A percentile compares a stretch with the other conserved stretches of the same genome.
Evolutionary conservation across 768 basidiomycete genomes (phyloP).

Genomic region (Zangia roseola): DNA sequence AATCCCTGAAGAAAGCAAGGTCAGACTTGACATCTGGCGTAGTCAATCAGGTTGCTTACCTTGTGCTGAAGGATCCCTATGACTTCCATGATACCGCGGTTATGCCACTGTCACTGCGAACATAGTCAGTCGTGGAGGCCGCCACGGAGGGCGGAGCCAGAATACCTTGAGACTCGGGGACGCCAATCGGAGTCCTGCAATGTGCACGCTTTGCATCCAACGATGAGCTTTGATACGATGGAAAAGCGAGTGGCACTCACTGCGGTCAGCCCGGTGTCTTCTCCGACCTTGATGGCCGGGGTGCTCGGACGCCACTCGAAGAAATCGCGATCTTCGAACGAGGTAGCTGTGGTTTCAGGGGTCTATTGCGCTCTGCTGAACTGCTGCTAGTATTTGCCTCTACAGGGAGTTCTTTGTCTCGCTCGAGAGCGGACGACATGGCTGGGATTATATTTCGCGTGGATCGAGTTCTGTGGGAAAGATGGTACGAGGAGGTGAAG

Average conservation of each 20-base stretch:
- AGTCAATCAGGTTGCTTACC: constrained; percentile 13
- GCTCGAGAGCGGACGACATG: constrained; percentile 9
- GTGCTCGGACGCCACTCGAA: too few relatives aligned
- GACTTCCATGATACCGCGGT: constrained; percentile 3
- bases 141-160: background rate
- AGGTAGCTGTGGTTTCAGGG: background rate
- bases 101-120: too few relatives aligned
- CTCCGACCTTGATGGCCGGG: constrained; percentile 29
- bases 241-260: constrained; percentile 8
- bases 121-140: constrained; percentile 3
- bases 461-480: too few relatives aligned
- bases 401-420: constrained; percentile 21
- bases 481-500: too few relatives aligned
- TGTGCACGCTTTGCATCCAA: constrained; percentile 18
- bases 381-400: background rate
- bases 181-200: constrained; percentile 15
- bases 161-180: constrained; percentile 6
- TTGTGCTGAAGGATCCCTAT: constrained; percentile 17
- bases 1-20: background rate
- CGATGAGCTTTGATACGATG: background rate
- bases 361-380: background rate
- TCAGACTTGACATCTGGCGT: too few relatives aligned
- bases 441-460: too few relatives aligned
- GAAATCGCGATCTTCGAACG: background rate
- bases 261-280: too few relatives aligned